These are phyloP conservation scores for Acanthamoeba culbertsoni DNA, from an alignment of 208 protist genomes.

Conservation along the genomic window DNA sequence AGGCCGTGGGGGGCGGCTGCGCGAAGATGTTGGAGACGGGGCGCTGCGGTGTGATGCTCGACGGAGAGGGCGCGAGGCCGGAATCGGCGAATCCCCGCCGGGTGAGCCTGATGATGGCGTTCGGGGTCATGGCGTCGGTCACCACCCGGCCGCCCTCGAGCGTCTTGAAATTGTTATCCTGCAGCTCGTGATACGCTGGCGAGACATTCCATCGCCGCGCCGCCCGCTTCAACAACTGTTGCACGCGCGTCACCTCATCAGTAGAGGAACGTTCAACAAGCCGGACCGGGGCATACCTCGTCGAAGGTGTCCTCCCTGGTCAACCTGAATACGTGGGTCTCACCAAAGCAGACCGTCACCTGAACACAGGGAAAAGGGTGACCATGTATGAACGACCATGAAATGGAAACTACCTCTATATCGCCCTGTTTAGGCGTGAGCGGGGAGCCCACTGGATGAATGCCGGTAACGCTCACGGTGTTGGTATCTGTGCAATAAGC, in stretches of 20 bases:
- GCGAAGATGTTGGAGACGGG: neutral
- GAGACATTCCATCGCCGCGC: neutral
- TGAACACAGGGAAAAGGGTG: neutral
- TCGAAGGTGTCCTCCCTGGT: neutral
- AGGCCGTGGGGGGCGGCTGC: neutral
- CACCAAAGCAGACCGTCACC: neutral
- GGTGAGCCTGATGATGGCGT: neutral
- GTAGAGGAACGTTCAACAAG: neutral
- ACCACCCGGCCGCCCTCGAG: neutral
- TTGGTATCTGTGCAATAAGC: too few relatives aligned
- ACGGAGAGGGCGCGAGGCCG: neutral
- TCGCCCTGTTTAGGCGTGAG: too few relatives aligned
- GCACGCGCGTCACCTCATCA: neutral
- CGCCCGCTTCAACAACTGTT: neutral
- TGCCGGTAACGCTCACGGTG: too few relatives aligned
- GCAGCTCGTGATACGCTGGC: neutral
- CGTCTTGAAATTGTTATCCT: constrained; percentile 18
- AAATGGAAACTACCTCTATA: too few relatives aligned
- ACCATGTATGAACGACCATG: too few relatives aligned
- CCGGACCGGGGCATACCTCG: neutral
- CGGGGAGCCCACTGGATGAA: too few relatives aligned
- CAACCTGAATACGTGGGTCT: neutral
- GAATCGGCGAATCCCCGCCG: neutral
- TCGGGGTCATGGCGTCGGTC: neutral
- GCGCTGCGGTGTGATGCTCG: neutral